phyloP scores from a whole-genome alignment of 352 stramenopile genomes.

The Phytophthora macrochlamydospora region DNA sequence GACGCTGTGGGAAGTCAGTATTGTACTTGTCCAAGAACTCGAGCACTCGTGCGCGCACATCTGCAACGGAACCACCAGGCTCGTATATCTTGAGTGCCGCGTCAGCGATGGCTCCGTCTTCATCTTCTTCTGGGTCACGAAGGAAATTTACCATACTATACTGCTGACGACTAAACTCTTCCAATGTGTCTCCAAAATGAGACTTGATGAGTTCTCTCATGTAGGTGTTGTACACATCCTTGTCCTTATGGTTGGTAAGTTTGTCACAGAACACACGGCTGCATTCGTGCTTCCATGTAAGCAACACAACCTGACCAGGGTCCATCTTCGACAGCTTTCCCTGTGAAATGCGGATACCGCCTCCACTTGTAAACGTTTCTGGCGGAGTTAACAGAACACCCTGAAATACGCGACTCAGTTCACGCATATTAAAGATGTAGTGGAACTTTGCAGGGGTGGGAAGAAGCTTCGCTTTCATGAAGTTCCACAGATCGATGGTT shows the following conservation, averaged over 20 bases:
- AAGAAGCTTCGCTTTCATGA: conserved; percentile 97
- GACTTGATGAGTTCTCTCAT: conserved; percentile 92
- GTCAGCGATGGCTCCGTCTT: conserved; percentile 94
- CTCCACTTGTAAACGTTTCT: conserved; percentile 94
- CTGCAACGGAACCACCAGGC: conserved; percentile 91
- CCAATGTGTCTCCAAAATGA: conserved; percentile 91
- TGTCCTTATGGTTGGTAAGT: conserved; percentile 97
- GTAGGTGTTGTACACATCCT: conserved; percentile 93
- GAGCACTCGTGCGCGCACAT: conserved; percentile 92
- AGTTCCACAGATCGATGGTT: conserved; percentile 97
- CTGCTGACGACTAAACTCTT: conserved; percentile 64
- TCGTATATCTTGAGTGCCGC: conserved; percentile 98
- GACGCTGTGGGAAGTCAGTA: conserved; percentile 94
- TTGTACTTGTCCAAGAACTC: conserved; percentile 98
- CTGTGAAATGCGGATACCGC: conserved; percentile 81
- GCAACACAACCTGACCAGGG: conserved; percentile 90
- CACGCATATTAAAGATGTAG: conserved; percentile 99
- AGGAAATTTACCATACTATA: conserved; percentile 98
- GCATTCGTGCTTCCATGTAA: conserved; percentile 98
- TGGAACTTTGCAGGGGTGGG: conserved; percentile 98
- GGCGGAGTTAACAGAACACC: conserved; percentile 96
- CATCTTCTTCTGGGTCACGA: conserved; percentile 96
- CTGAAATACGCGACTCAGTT: conserved; percentile 98
- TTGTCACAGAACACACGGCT: conserved; percentile 98
- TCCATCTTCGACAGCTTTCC: conserved; percentile 91